Conservation (phyloP, 306 rosid genomes). For the Ammopiptanthus mongolicus region DNA sequence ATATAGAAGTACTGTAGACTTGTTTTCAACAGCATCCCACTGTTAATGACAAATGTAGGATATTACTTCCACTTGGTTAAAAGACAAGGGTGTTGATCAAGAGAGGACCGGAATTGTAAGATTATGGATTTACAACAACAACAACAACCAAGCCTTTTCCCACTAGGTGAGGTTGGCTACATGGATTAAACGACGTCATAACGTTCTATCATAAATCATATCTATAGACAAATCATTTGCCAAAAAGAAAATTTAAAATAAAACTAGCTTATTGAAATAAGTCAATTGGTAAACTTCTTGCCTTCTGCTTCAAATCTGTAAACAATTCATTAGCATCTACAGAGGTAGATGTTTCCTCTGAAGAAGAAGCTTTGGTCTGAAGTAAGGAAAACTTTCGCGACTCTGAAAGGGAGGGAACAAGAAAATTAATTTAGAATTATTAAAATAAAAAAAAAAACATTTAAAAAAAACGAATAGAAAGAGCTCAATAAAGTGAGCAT, state of each 20-base stretch:
- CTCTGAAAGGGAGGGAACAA: conserved; percentile 36
- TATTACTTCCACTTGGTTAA: neutral
- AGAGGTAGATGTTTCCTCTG: conserved; percentile 78
- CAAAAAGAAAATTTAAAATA: conserved; percentile 3
- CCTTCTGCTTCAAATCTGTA: conserved; percentile 94
- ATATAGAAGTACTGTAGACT: conserved; percentile 82
- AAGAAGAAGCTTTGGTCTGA: conserved; percentile 66
- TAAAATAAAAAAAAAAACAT: neutral
- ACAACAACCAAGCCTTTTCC: too few relatives aligned
- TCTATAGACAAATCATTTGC: too few relatives aligned
- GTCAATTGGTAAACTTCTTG: conserved; percentile 27
- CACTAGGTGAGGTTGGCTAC: too few relatives aligned
- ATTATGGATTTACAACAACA: neutral
- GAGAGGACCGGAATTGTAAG: neutral
- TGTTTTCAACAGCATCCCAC: conserved; percentile 99
- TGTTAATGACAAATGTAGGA: conserved; percentile 28
- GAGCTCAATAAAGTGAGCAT: neutral
- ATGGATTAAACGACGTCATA: too few relatives aligned
- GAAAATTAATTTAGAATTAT: neutral
- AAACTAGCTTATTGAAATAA: conserved; percentile 11
- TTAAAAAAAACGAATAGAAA: neutral
- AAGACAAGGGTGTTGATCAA: neutral
- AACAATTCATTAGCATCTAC: conserved; percentile 67
- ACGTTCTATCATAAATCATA: too few relatives aligned
- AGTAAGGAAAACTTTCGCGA: conserved; percentile 45